Base-by-base conservation (phyloP, 371 early-diverging fungal species). In the Zancudomyces culisetae region DNA sequence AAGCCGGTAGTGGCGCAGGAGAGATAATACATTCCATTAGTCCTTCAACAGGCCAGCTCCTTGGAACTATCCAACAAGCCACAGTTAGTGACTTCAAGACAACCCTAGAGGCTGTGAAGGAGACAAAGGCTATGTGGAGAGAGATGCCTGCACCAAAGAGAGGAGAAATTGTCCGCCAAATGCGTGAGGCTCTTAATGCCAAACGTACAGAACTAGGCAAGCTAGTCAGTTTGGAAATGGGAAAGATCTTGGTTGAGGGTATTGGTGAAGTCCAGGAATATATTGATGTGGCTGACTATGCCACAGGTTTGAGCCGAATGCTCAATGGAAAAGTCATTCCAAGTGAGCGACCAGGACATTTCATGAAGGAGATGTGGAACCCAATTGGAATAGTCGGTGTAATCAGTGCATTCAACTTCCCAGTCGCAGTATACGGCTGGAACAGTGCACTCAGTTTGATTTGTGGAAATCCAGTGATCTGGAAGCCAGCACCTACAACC, bases 221-320 rank as follows among this genome's bases (percentile, higher is more conserved):
- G 27, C 70, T 95, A 19, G 88, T 94, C 10, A 72, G 90, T 13
- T 65, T 92, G 42, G 96, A 94, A 69, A 90, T 95, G 83, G 96
- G 96, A 58, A 95, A 95, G 70, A 91, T 94, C 56, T 58, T 81
- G 43, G 78, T 89, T 21, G 96, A 95, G 66, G 96, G 94, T 29
- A 69, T 89, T 29, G 95, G 96, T 24, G 96, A 95, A 65, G 88
- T 95, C n/a, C 94, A 94, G 62, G 96, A 96, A 68, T 93, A 90
- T 66, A 78, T 96, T 56, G 96, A 96, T 64, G 80, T 96, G 51
- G 76, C 82, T 42, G 96, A 96, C 64, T 92, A 81, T 54, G 93
- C 96, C 6, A 71, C 90, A 2, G 96, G 96, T 20, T 68, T 96
- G 22, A 78, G 82, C 42, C 78, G 95, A n/a, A 77, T 78, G 64